phyloP scores from a whole-genome alignment of 2,329 filamentous ascomycete species.

The Balansia obtecta region DNA sequence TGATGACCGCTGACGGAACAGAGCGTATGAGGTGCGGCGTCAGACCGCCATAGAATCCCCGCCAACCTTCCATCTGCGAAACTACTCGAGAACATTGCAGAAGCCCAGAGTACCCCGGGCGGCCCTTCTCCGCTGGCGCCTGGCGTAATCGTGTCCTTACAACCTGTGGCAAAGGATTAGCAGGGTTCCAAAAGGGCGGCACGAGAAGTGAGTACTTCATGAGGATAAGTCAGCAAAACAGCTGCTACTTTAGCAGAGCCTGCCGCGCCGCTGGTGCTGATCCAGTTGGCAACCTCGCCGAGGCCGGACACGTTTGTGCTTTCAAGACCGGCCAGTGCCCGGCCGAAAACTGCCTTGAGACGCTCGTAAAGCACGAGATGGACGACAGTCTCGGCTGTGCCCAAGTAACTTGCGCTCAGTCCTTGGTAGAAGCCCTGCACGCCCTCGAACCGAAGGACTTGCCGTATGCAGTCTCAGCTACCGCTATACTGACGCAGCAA shows the following conservation, averaged over 20 bases:
- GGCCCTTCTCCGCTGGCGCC: constrained; percentile 50
- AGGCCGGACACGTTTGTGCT: constrained; percentile 31
- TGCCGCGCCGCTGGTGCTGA: constrained; percentile 61
- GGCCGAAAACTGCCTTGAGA: constrained; percentile 35
- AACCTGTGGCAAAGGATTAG: not conserved
- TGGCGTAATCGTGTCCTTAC: constrained; percentile 58
- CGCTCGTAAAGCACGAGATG: constrained; percentile 64
- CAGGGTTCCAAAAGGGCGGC: not conserved
- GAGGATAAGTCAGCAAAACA: constrained; percentile 68
- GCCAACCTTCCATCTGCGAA: constrained; percentile 54
- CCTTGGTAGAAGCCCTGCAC: constrained; percentile 54
- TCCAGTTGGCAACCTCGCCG: constrained; percentile 60
- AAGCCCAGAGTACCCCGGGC: constrained; percentile 54
- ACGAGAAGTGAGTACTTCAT: constrained; percentile 46
- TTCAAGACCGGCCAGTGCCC: constrained; percentile 39
- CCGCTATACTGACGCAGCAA: constrained; percentile 48
- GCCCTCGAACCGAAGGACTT: constrained; percentile 53
- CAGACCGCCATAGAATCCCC: constrained; percentile 54
- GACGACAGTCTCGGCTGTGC: constrained; percentile 54
- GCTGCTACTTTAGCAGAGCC: constrained; percentile 70
- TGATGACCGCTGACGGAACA: constrained; percentile 61
- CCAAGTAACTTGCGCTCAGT: constrained; percentile 51
- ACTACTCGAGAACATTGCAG: constrained; percentile 54
- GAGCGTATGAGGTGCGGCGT: constrained; percentile 58
- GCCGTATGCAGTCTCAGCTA: constrained; percentile 53